phyloP scores from a whole-genome alignment of 2,329 filamentous ascomycete species.

The Diaporthe citri region DNA sequence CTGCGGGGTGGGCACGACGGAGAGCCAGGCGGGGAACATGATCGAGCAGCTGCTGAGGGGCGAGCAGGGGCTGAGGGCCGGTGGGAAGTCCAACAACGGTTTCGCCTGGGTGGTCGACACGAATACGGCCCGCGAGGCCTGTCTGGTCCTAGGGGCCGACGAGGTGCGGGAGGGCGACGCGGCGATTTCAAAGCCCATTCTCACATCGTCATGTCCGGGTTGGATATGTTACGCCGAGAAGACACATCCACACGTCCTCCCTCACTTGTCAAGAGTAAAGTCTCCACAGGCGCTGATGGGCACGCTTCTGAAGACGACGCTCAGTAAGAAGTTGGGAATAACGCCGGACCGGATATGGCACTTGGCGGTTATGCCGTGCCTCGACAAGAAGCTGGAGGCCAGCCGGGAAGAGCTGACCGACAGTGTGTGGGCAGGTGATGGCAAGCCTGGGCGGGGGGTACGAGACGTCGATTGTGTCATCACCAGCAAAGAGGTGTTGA shows the following conservation, averaged over 20 bases:
- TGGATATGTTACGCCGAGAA: conserved; percentile 99
- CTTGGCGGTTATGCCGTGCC: conserved; percentile 96
- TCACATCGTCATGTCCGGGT: conserved; percentile 93
- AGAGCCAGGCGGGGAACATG: conserved; percentile 82
- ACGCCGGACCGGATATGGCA: conserved; percentile 90
- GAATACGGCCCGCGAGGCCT: conserved; percentile 83
- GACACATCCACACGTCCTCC: conserved; percentile 92
- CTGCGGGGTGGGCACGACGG: conserved; percentile 78
- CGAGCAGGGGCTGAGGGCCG: conserved; percentile 74
- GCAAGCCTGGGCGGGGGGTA: conserved; percentile 66
- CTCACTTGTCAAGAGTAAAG: conserved; percentile 91
- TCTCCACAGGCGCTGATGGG: conserved; percentile 94
- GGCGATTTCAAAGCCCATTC: conserved; percentile 66
- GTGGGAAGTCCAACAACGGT: conserved; percentile 78
- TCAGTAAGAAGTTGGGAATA: conserved; percentile 80
- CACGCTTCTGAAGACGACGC: conserved; percentile 87
- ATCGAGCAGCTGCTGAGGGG: conserved; percentile 84
- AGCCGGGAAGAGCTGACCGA: conserved; percentile 93
- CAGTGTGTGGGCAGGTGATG: conserved; percentile 73
- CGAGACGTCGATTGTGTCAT: conserved; percentile 98
- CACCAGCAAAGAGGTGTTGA: conserved; percentile 93
- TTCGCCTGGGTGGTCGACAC: conserved; percentile 95
- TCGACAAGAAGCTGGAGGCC: conserved; percentile 98
- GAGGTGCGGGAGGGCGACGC: conserved; percentile 68
- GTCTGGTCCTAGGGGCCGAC: conserved; percentile 82